phyloP scores from a whole-genome alignment of 179 eudicot species.

The Beta lomatogona region DNA sequence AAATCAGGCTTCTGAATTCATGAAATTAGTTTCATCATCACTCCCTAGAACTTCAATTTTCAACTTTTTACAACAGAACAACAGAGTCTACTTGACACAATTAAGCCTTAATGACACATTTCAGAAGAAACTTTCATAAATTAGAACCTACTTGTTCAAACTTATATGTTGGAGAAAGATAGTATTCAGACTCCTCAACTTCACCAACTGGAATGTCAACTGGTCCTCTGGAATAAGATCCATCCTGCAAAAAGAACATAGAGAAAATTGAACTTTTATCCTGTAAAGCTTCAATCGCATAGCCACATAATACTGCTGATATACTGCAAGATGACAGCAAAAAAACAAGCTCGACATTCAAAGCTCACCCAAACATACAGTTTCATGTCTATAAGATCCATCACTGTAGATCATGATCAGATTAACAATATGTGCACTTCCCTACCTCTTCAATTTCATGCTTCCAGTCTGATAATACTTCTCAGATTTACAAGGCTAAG shows the following conservation, averaged over 20 bases:
- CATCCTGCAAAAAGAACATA: constrained; percentile 66
- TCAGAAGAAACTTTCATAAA: background rate
- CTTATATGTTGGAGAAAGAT: constrained; percentile 78
- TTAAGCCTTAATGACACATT: background rate
- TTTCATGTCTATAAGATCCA: background rate
- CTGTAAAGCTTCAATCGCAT: background rate
- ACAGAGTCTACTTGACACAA: background rate
- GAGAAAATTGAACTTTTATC: background rate
- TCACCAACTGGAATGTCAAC: constrained; percentile 87
- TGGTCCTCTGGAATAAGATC: constrained; percentile 97
- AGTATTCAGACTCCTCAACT: constrained; percentile 63
- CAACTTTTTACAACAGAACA: background rate
- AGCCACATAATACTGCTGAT: background rate
- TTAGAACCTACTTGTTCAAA: constrained; percentile 83
- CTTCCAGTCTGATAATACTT: background rate
- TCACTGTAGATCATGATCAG: background rate
- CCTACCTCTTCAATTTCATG: background rate
- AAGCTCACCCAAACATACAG: background rate
- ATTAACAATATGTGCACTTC: background rate
- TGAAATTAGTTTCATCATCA: background rate
- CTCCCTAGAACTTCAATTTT: background rate
- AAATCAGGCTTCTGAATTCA: background rate
- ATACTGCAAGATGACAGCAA: background rate
- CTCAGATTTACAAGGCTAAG: background rate
- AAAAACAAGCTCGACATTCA: background rate